Evolutionary conservation across 2,329 filamentous ascomycete genomes (phyloP), one percentile per base, ranked within the genome.

Genomic region (Zelopaecilomyces penicillatus): DNA sequence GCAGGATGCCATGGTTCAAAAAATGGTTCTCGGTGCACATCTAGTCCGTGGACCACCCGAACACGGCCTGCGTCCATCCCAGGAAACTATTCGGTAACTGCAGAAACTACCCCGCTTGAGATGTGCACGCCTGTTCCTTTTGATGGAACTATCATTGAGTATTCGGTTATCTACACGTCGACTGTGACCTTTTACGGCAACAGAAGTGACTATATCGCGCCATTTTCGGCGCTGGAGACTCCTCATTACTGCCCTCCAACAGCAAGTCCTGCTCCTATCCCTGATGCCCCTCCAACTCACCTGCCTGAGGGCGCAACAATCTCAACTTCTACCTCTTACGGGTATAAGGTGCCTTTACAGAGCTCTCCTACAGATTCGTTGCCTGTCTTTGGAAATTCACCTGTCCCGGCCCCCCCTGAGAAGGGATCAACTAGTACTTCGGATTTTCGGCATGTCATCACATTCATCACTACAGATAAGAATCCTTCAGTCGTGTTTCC

Each of bases 391-490:
- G 19, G 19, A 19, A 19, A 19, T 19, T 19, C 19, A 19, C 19
- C 19, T 19, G 19, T 19, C 19, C 19, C 19, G 19, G 19, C 19
- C 19, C 19, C 19, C 19, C 19, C 19, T 19, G 19, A 19, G 19
- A 19, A 19, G 19, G 19, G 3, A 19, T 19, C 19, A 19, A 19
- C 46, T 43, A 9, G 34, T 39, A 11, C 36, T 38, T 4, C 35
- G 34, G 3, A 33, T 40, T 9, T 32, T 32, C 43, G 36, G 3
- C 43, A 37, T n/a, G 68, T 67, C 5, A 52, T 73, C 39, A 72
- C 67, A 4, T 69, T 75, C 39, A 55, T 72, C 41, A 76, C 73
- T 2, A 76, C 74, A 3, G 74, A 76, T 54, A 77, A 76, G 54
- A 77, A 77, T 44, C 74, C 75, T 0, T 66, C 69, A 6, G 70